Conservation (phyloP, 768 basidiomycete genomes). For the Naganishia vishniacii region DNA sequence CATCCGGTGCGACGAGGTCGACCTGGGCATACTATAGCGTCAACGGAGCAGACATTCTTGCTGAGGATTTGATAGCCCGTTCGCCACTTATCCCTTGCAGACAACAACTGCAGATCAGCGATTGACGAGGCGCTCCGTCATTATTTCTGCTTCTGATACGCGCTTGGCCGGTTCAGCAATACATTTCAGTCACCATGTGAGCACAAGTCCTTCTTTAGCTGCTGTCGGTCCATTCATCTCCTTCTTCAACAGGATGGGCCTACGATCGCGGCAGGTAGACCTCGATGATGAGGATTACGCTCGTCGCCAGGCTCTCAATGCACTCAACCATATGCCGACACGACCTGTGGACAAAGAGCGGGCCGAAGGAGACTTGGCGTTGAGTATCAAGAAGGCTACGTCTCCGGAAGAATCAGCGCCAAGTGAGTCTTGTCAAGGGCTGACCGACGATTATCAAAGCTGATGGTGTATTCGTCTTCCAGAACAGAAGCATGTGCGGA, state of each 20-base stretch:
- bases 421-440: slow-evolving; percentile 47
- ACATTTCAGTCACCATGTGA: background rate
- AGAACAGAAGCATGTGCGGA: slow-evolving; percentile 96
- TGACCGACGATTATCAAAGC: background rate
- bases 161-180: no score
- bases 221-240: background rate
- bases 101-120: no score
- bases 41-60: no score
- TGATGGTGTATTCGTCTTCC: slow-evolving; percentile 1
- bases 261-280: slow-evolving; percentile 14
- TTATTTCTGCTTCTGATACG: no score
- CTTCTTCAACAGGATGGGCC: background rate
- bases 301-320: slow-evolving; percentile 49
- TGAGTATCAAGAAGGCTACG: slow-evolving; percentile 98
- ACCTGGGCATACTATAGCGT: no score
- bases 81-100: no score
- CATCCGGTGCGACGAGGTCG: no score
- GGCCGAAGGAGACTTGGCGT: slow-evolving; percentile 84
- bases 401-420: slow-evolving; percentile 91
- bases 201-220: background rate
- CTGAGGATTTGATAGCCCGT: no score
- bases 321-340: slow-evolving; percentile 71
- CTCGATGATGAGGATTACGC: slow-evolving; percentile 49
- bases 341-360: slow-evolving; percentile 98
- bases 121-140: no score